phyloP scores from a whole-genome alignment of 345 rosid genomes.

The Corchorus capsularis region DNA sequence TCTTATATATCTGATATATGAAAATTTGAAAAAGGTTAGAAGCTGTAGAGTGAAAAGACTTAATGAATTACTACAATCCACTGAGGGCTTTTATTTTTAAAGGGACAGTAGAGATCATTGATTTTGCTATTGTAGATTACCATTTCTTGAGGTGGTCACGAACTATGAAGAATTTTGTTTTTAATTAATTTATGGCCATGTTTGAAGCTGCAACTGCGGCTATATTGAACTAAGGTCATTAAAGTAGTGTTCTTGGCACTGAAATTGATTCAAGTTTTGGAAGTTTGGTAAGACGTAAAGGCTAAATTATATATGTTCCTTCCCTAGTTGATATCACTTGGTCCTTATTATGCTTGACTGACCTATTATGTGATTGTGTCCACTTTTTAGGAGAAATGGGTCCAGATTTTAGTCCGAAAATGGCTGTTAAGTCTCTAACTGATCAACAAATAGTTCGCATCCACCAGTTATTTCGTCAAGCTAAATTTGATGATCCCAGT shows the following conservation, averaged over 20 bases:
- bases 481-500: conserved; percentile 94
- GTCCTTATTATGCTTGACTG: conserved; percentile 24
- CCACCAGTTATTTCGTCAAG: conserved; percentile 97
- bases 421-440: conserved; percentile 73
- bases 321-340: not conserved
- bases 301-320: conserved; percentile 1
- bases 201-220: not conserved
- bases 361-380: conserved; percentile 16
- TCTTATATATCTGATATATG: not conserved
- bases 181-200: not conserved
- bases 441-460: conserved; percentile 96
- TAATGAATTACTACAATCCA: not conserved
- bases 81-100: not conserved
- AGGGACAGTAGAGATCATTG: not conserved
- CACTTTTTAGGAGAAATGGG: conserved; percentile 88
- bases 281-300: not conserved
- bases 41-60: not conserved
- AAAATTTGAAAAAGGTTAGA: not conserved
- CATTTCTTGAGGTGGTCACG: not conserved
- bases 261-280: not conserved
- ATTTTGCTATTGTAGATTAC: not conserved
- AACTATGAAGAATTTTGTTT: not conserved
- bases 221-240: not conserved
- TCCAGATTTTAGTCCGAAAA: conserved; percentile 80
- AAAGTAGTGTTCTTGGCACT: not conserved